Evolutionary conservation across 2,329 filamentous ascomycete genomes (phyloP), one percentile per base, ranked within the genome.

Genomic region (Beauveria pseudobassiana): DNA sequence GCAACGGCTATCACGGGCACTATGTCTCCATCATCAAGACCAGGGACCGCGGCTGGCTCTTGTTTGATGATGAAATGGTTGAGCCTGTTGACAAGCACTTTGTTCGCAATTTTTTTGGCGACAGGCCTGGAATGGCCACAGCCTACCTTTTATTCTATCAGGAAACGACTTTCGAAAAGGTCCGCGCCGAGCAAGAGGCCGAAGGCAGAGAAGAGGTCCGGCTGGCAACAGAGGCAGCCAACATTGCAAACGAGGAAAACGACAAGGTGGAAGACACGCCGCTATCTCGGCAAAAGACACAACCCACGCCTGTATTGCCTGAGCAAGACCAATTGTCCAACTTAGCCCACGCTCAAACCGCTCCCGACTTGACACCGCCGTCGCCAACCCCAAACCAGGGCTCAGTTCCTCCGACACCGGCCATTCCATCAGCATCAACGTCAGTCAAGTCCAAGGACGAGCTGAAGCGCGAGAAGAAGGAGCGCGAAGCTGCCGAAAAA

Each of bases 1-100:
- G 92, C 54, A 96, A 96, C 24, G 93, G 95, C 5, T 97, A 97
- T 70, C 95, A 99, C 71, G 95, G 95, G 4, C 95, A 99, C 73
- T 99, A 99, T 69, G 92, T 99, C 38, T 92, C 93, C 5, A 95
- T 99, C 60, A 93, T 99, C 78, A 99, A 99, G 76, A 98, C 95
- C 0, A 88, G 96, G 70, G 95, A 98, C 71, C 86, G 91, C 59
- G 95, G 95, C 30, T 99, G 95, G 95, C 78, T 99, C 48, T 78
- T 99, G 6, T 99, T 99, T 68, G 95, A 99, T 68, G 95, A 99
- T 69, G 95, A 99, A 76, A 92, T 98, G 86, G 95, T 99, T 5
- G 95, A 99, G 73, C 95, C 95, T 0, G 95, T 99, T 5, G 92
- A 97, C 74, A 97, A 97, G 75, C 88, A 90, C 71, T 99, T 96